Base-by-base conservation (phyloP, 805 yeast species). In the Isabelozyma rhagii region DNA sequence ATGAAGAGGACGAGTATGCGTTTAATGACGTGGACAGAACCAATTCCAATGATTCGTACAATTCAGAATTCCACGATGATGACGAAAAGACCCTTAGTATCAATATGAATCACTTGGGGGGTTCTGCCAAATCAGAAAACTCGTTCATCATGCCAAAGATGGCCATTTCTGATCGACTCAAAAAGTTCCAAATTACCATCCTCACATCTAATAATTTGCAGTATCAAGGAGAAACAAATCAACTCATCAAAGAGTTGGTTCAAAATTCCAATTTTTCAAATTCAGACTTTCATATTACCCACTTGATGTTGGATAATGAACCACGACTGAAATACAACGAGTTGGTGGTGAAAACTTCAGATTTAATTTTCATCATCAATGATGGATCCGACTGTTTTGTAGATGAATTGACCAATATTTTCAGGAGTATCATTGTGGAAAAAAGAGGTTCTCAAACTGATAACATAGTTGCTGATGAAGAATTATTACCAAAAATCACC, bases 71-170 rank as follows among this genome's bases (percentile, higher is more conserved):
- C 25, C 25, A 21, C 36, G 61, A 51, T n/a, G 59, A 50, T 41
- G 55, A 52, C 8, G 48, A 44, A 10, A 44, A 25, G 44, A 46
- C 31, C 50, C 47, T n/a, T 7, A 44, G 31, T 6, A 14, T 43
- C 13, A 44, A 49, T 27, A 27, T 48, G 36, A 43, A 43, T 14
- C 41, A 36, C 25, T 21, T 21, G 25, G 25, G 25, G 25, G 6
- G 28, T 14, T 25, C 25, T 21, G 41, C 47, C 29, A 41, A 45
- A 13, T 47, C 53, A 27, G 48, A 59, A 41, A 53, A 55, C 27
- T 51, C 69, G 1, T 71, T 73, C 56, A 67, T 72, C 10, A 72
- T 73, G 78, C 78, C 78, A 18, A 56, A 57, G 28, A 57, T 70
- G 59, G 54, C 62, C 9, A 59, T 67, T 4, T 58, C 67, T 0